A percentile compares a stretch with the other conserved stretches of the same genome.
These are phyloP conservation scores for Rhizopogon rudus DNA, from an alignment of 768 basidiomycete genomes.

Conservation along the genomic window DNA sequence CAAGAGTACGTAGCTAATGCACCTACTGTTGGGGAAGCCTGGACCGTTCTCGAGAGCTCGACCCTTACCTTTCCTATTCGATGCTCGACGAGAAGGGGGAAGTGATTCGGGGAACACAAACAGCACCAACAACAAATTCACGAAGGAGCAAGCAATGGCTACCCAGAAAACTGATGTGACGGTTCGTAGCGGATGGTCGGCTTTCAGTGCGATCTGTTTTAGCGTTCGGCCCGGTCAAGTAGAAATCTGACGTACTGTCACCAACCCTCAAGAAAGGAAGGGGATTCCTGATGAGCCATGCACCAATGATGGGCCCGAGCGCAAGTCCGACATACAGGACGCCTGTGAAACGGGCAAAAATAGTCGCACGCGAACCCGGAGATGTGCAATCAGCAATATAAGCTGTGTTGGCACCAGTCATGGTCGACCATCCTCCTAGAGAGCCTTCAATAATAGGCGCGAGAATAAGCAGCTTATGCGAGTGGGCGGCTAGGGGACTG, in stretches of 20 bases:
- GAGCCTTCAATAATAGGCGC: conserved; percentile 79
- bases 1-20: background rate
- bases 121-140: conserved; percentile 54
- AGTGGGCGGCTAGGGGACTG: conserved; percentile 55
- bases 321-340: conserved; percentile 76
- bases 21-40: conserved; percentile 8
- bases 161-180: conserved; percentile 53
- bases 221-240: conserved; percentile 4
- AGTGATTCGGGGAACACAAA: conserved; percentile 60
- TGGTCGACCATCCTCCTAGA: conserved; percentile 72
- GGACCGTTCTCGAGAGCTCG: conserved; percentile 15
- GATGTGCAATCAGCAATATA: conserved; percentile 78
- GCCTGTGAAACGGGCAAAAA: conserved; percentile 66
- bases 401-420: conserved; percentile 57
- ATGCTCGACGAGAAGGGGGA: conserved; percentile 21
- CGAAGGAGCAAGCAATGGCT: conserved; percentile 36
- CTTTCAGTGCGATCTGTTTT: conserved; percentile 7
- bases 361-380: conserved; percentile 70
- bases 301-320: conserved; percentile 68
- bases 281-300: conserved; percentile 44
- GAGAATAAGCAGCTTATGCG: conserved; percentile 68
- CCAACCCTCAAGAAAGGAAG: conserved; percentile 25
- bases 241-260: conserved; percentile 9
- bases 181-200: conserved; percentile 29
- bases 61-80: conserved; percentile 25